Base-by-base conservation (phyloP, 495 filamentous ascomycete species). In the Trichoderma gamsii region DNA sequence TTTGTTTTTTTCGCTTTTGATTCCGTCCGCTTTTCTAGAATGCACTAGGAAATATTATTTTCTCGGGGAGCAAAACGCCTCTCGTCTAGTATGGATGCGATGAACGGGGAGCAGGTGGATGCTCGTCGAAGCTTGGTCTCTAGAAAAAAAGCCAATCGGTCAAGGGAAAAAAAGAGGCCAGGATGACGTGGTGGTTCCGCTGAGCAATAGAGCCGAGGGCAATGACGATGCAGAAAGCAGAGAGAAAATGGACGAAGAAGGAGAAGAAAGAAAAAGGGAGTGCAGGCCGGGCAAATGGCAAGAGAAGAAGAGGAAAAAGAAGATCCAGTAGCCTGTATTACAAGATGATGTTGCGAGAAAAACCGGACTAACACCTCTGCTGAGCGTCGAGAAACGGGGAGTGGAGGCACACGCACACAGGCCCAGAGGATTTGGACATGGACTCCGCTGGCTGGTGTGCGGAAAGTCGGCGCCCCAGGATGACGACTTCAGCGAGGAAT, bases 321-420 rank as follows among this genome's bases (percentile, higher is more conserved):
- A 65, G 56, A 61, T 61, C 23, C 56, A 29, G 56, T 35, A 67
- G 51, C 51, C 65, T 49, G 43, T 67, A 67, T 67, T 67, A 67
- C 32, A 67, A 67, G 8, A 29, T 43, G 41, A 44, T 44, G 64
- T 41, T 51, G 64, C 35, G 35, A 29, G 64, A 16, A 67, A 52
- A 61, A 61, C 23, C 11, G 56, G 25, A 61, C 23, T 29, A 32
- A 32, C 23, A 61, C 23, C 51, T 56, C 51, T 49, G 6, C 7
- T 56, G 23, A 61, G 44, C 27, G 65, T 35, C 25, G 44, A 41
- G 44, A 52, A 66, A 66, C 18, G 23, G 41, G 25, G 35, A 38
- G 64, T 46, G 41, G 41, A 66, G 64, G 64, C 25, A 43, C 35
- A 32, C 27, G 25, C 35, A 38, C 35, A 38, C 32, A 43, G 38